Evolutionary conservation across 2,329 filamentous ascomycete species (phyloP), one percentile per base, ranked within the genome.

Genomic region (Pseudocercospora fijiensis): DNA sequence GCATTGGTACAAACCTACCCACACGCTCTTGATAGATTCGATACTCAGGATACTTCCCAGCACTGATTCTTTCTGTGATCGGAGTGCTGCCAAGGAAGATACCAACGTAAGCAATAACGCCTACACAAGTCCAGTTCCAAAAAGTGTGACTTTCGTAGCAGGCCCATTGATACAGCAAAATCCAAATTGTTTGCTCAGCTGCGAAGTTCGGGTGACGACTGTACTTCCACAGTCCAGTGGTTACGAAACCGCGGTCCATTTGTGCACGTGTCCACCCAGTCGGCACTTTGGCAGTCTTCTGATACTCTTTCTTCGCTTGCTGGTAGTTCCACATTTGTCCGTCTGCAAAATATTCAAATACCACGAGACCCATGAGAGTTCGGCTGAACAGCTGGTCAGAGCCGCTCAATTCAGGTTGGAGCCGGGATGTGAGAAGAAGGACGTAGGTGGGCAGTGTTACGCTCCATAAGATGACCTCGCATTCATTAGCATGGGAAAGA

Each of bases 181-280:
- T 83, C 95, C 95, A 99, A 71, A 98, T 87, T 28, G 87, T 82
- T 79, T 98, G 95, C 78, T 99, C 95, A 4, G 91, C 91, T 4
- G 90, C 87, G 74, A 98, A 99, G 77, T 99, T 99, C 55, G 95
- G 95, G 76, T 99, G 96, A 52, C 95, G 86, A 70, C 90, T 94
- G 81, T 88, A 92, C 0, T 88, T 89, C 89, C 91, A 99, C 7
- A 99, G 82, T 0, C 95, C 95, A 4, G 84, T 86, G 8, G 91
- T 89, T 68, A 90, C 84, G 78, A 99, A 99, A 47, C 95, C 95
- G 41, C 94, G 90, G 68, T 97, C 91, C 26, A 99, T 85, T 60
- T 96, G 91, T 65, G 86, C 86, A 69, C 88, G 86, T 0, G 80
- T 80, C 75, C 77, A 82, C 27, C 77, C 77, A 4, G 79, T 76